Evolutionary conservation across 805 yeast species (phyloP).

Genomic region (Phaffomyces thermotolerans): DNA sequence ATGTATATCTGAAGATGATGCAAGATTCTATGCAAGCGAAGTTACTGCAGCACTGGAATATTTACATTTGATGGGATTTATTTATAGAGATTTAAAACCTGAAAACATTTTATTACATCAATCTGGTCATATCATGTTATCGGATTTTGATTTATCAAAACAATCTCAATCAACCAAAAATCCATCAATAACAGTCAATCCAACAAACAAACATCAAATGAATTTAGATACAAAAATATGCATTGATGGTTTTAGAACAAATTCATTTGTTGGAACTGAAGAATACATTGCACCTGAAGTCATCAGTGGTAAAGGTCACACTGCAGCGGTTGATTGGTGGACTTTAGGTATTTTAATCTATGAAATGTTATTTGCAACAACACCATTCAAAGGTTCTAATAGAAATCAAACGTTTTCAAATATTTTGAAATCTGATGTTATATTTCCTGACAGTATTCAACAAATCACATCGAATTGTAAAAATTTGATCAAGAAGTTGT

Average conservation of each 20-base stretch:
- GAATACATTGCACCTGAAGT: constrained; percentile 99
- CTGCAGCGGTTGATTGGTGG: constrained; percentile 99
- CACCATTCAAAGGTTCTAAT: constrained; percentile 91
- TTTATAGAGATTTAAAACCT: constrained; percentile 93
- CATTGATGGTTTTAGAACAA: constrained; percentile 92
- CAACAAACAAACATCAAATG: constrained; percentile 37
- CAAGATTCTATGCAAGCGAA: constrained; percentile 91
- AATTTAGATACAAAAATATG: constrained; percentile 90
- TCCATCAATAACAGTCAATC: constrained; percentile 49
- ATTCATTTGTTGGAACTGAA: constrained; percentile 97
- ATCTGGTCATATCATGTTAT: constrained; percentile 96
- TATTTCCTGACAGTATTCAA: constrained; percentile 58
- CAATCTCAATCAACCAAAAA: constrained; percentile 72
- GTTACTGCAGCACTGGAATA: constrained; percentile 96
- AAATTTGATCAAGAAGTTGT: constrained; percentile 67
- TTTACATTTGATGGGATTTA: constrained; percentile 93
- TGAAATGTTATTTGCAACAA: constrained; percentile 93
- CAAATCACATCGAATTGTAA: constrained; percentile 70
- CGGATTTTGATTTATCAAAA: constrained; percentile 92
- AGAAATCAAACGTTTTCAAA: constrained; percentile 87
- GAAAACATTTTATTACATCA: constrained; percentile 92
- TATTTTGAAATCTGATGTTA: constrained; percentile 75
- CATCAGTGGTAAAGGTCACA: constrained; percentile 93
- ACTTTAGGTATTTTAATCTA: constrained; percentile 87
- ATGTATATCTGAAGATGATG: constrained; percentile 82